phyloP scores from a whole-genome alignment of 768 basidiomycete genomes.

The Stropharia rugosoannulata region DNA sequence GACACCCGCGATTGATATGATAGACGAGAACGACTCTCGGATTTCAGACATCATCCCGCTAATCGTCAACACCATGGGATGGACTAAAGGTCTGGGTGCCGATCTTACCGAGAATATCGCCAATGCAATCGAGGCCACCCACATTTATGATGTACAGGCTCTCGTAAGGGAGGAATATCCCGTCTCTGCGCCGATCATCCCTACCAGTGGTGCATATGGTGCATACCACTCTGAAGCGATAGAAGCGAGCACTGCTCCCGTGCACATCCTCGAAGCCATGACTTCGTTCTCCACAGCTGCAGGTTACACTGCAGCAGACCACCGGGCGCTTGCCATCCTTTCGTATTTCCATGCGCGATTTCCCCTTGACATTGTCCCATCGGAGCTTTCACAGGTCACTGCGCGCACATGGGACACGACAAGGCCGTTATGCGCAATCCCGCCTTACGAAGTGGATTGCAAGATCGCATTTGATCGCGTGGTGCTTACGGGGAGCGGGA shows the following conservation, averaged over 20 bases:
- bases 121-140: constrained; percentile 55
- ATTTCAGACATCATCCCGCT: constrained; percentile 70
- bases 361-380: constrained; percentile 12
- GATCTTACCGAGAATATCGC: constrained; percentile 76
- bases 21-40: constrained; percentile 31
- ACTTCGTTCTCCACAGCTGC: constrained; percentile 41
- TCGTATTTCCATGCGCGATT: constrained; percentile 73
- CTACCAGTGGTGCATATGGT: background rate
- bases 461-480: constrained; percentile 57
- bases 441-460: constrained; percentile 74
- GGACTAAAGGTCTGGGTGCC: constrained; percentile 91
- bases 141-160: constrained; percentile 52
- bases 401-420: constrained; percentile 64
- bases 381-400: constrained; percentile 29
- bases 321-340: constrained; percentile 66
- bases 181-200: background rate
- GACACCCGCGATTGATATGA: constrained; percentile 30
- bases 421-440: constrained; percentile 62
- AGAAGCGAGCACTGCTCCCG: constrained; percentile 10
- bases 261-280: constrained; percentile 49
- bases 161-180: constrained; percentile 25
- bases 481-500: constrained; percentile 68
- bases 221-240: constrained; percentile 12
- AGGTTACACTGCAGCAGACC: constrained; percentile 59
- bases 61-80: constrained; percentile 95